Percentiles rank a stretch among this genome's conserved stretches.
Evolutionary conservation across 108 stramenopile genomes (phyloP).

Genomic region (Nannochloropsis salina): DNA sequence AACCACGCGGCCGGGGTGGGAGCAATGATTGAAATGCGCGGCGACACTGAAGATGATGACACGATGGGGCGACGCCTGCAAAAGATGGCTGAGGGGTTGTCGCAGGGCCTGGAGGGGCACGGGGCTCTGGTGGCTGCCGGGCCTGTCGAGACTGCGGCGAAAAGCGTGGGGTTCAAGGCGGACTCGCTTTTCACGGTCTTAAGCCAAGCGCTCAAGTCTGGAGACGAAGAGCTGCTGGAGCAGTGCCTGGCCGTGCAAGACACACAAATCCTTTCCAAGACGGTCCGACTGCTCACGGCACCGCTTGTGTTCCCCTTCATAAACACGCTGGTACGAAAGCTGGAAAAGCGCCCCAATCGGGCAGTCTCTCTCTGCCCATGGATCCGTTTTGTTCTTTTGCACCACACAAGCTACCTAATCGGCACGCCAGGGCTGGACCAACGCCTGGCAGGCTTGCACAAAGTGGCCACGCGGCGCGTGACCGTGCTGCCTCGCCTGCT

Average conservation of each 20-base stretch:
- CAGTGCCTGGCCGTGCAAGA: slow-evolving; percentile 29
- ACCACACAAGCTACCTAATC: slow-evolving; percentile 38
- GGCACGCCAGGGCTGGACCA: slow-evolving; percentile 32
- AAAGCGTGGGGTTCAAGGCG: slow-evolving; percentile 24
- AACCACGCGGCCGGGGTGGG: slow-evolving; percentile 23
- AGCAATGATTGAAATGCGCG: not conserved
- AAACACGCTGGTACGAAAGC: slow-evolving; percentile 35
- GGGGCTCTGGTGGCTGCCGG: not conserved
- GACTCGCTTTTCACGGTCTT: slow-evolving; percentile 35
- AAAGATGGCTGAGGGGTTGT: not conserved
- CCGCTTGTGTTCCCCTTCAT: slow-evolving; percentile 29
- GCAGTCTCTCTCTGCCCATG: slow-evolving; percentile 31
- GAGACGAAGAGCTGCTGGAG: slow-evolving; percentile 36
- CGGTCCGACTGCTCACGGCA: slow-evolving; percentile 31
- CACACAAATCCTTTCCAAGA: slow-evolving; percentile 26
- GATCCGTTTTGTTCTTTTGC: slow-evolving; percentile 30
- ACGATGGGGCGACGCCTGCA: not conserved
- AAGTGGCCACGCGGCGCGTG: slow-evolving; percentile 34
- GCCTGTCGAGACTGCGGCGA: not conserved
- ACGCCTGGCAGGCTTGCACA: slow-evolving; percentile 36
- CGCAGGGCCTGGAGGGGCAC: not conserved
- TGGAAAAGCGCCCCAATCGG: slow-evolving; percentile 39
- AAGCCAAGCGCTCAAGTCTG: slow-evolving; percentile 34
- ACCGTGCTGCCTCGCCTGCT: slow-evolving; percentile 33
- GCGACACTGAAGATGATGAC: not conserved